A percentile compares a stretch with the other conserved stretches of the same genome.
These are phyloP conservation scores for Platanthera zijinensis DNA, from an alignment of 106 monocot genomes.

Conservation along the genomic window DNA sequence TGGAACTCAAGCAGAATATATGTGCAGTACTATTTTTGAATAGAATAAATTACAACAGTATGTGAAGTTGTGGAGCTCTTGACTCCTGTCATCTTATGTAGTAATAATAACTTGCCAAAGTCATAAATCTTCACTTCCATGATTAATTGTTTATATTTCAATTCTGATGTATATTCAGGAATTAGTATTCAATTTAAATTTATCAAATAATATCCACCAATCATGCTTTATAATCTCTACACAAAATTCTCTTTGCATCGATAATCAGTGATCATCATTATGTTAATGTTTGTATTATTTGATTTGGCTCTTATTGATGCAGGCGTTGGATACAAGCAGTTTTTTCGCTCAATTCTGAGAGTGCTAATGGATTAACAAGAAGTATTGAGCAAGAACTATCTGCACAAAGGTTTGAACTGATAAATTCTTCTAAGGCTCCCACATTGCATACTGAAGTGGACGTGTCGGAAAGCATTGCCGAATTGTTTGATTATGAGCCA, in stretches of 20 bases:
- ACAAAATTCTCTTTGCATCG: neutral
- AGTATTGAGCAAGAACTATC: slow-evolving; percentile 9
- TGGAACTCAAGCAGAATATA: neutral
- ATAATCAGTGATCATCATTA: neutral
- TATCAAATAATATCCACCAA: neutral
- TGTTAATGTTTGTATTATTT: neutral
- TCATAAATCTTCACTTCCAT: neutral
- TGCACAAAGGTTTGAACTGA: slow-evolving; percentile 2
- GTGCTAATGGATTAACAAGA: neutral
- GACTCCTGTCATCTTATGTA: neutral
- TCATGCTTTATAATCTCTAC: neutral
- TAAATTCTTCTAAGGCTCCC: slow-evolving; percentile 3
- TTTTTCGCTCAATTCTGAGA: slow-evolving; percentile 18
- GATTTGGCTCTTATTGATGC: slow-evolving; percentile 5
- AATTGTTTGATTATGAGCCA: slow-evolving; percentile 46
- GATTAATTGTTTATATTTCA: neutral
- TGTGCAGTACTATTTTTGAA: neutral
- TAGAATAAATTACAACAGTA: neutral
- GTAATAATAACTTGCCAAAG: neutral
- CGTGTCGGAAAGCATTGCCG: slow-evolving; percentile 43
- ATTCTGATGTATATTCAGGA: neutral
- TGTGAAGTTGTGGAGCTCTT: neutral
- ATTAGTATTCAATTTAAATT: neutral
- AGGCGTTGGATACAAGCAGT: slow-evolving; percentile 98
- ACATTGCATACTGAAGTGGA: slow-evolving; percentile 37